Base-by-base conservation (phyloP, 768 basidiomycete species). In the Lepiota subincarnata region DNA sequence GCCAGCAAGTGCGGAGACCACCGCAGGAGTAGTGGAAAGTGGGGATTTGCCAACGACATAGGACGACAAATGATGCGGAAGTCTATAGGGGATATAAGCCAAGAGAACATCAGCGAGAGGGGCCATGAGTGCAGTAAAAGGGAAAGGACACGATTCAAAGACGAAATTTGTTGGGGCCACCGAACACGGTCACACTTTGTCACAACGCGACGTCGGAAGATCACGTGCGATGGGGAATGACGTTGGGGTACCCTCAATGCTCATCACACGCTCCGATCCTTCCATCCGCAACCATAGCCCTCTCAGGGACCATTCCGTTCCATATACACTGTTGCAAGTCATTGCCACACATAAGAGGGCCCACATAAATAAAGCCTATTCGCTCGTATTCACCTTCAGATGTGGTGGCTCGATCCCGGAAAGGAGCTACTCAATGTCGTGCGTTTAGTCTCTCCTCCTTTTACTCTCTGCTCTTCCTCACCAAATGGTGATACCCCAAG, bases 381-480 rank as follows among this genome's bases (percentile, higher is more conserved):
- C 7, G 34, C 55, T 19, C 13, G 24, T 42, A 19, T 20, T 1
- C 36, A 6, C 35, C 5, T 45, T 40, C 31, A 26, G 26, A 89
- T 90, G 87, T 92, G 89, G 89, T 92, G 88, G 87, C 73, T 87
- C 36, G 87, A 91, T 68, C 90, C 90, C 48, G 89, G 87, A 51
- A 91, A 90, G 67, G 89, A 92, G 68, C 79, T 91, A 37, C 70
- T 92, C 60, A 86, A 89, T 68, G 80, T 89, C 54, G 90, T 92
- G 54, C 58, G 84, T 76, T 19, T 16, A 6, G 13, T 37, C 43
- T 22, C 28, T 39, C 24, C 22, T 49, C 53, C 20, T 19, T 38
- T 24, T 43, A n/a, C n/a, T n/a, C n/a, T n/a, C n/a, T 52, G 8
- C 18, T n/a, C 41, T 47, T 45, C 13, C 5, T 45, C n/a, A 28